Base-by-base conservation (phyloP, 1,284 basidiomycete genomes). In the Microstroma glucosiphilum region DNA sequence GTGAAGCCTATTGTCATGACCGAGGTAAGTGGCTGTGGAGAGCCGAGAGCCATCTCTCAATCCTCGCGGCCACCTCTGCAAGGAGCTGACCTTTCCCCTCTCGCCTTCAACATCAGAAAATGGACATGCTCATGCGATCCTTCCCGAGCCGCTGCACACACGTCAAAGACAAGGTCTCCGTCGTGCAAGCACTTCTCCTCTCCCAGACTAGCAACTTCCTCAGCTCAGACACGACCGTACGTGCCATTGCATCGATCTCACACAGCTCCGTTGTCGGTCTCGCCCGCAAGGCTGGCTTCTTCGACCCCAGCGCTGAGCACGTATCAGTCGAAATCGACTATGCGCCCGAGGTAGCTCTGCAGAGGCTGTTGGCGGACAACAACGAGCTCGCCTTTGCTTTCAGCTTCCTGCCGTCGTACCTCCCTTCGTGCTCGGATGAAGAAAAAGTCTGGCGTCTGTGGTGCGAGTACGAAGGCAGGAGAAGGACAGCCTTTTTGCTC, bases 1-100 rank as follows among this genome's bases (percentile, higher is more conserved):
- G 72, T 75, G 56, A 69, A 69, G 60, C 71, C 72, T 19, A 64
- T 75, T 49, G 72, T 75, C 59, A 71, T 72, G 71, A 63, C 56
- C 41, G 71, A 48, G 43, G 43, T 48, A 12, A 48, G 43, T 48
- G 3, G 15, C 4, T 48, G 6, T 4, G 17, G 43, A 6, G 43
- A 17, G 6, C 6, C 12, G 17, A 48, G 15, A 12, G 43, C 43
- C 6, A 37, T n/a, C n/a, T n/a, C n/a, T n/a, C n/a, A n/a, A n/a
- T n/a, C n/a, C n/a, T 56, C 23, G n/a, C 21, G n/a, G 40, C 17
- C 1, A 9, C 13, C 8, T 26, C 11, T 15, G 37, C 19, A 7
- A 19, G 2, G n/a, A 15, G 11, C 17, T n/a, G 11, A 19, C 30
- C 8, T 57, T 19, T 7, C 19, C 37, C 15, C 13, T 11, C n/a